phyloP scores from a whole-genome alignment of 805 yeast species.

The Clavispora fructus region DNA sequence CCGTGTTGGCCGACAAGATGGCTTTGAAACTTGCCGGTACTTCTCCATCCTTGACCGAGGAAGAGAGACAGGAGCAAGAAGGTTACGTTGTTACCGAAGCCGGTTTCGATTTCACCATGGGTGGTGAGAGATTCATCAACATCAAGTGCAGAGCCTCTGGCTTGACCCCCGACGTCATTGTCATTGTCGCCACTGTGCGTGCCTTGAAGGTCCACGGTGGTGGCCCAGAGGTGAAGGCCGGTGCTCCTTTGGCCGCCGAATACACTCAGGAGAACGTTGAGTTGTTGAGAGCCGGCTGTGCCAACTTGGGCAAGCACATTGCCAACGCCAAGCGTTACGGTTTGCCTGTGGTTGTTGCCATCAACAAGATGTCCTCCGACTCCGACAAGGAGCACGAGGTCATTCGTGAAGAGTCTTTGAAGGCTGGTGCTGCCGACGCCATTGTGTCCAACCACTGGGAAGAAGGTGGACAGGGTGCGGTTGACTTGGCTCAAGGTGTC shows the following conservation, averaged over 20 bases:
- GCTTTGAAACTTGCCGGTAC: slow-evolving; percentile 78
- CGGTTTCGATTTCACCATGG: slow-evolving; percentile 88
- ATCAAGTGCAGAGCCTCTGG: slow-evolving; percentile 83
- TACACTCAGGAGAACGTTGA: slow-evolving; percentile 69
- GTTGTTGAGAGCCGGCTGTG: slow-evolving; percentile 62
- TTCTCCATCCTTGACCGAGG: slow-evolving; percentile 38
- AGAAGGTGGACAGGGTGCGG: slow-evolving; percentile 79
- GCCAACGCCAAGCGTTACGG: slow-evolving; percentile 67
- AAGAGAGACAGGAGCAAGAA: slow-evolving; percentile 43
- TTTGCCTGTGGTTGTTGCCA: slow-evolving; percentile 76
- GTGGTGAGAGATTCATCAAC: slow-evolving; percentile 82
- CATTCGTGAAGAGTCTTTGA: slow-evolving; percentile 59
- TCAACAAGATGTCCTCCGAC: slow-evolving; percentile 74
- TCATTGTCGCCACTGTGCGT: slow-evolving; percentile 78
- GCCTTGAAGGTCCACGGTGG: slow-evolving; percentile 86
- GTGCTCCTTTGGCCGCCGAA: slow-evolving; percentile 70
- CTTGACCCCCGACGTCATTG: slow-evolving; percentile 68
- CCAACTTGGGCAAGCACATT: slow-evolving; percentile 74
- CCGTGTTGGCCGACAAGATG: slow-evolving; percentile 74
- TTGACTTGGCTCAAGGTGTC: slow-evolving; percentile 67
- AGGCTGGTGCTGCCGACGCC: slow-evolving; percentile 77
- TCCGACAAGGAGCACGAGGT: slow-evolving; percentile 63
- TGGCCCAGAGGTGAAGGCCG: slow-evolving; percentile 84
- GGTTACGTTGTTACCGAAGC: slow-evolving; percentile 86
- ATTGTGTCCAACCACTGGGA: slow-evolving; percentile 84